Conservation (phyloP, 371 early-diverging fungal genomes). For the Mucor ambiguus region DNA sequence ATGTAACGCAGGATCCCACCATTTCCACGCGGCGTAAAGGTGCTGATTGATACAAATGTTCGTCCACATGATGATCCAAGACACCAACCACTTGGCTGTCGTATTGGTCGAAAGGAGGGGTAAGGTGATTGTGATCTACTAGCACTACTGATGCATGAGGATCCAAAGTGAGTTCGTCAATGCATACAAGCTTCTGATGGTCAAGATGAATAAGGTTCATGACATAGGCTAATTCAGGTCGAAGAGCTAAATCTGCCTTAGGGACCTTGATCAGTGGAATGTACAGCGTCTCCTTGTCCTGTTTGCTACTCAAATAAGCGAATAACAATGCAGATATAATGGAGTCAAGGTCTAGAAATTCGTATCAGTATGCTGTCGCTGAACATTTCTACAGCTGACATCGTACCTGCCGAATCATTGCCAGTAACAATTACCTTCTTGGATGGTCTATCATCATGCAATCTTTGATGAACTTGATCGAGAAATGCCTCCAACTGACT, state of each 20-base stretch:
- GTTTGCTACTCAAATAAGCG: constrained; percentile 46
- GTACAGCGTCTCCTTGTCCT: constrained; percentile 20
- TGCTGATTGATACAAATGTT: constrained; percentile 41
- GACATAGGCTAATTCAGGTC: constrained; percentile 65
- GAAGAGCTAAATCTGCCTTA: constrained; percentile 59
- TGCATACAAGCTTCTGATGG: constrained; percentile 27
- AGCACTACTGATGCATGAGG: constrained; percentile 33
- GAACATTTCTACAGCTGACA: not conserved
- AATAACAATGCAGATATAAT: constrained; percentile 62
- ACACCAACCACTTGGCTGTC: constrained; percentile 56
- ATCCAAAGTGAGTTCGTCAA: constrained; percentile 23
- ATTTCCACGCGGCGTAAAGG: constrained; percentile 51
- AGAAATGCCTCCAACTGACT: not conserved
- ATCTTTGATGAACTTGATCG: constrained; percentile 3
- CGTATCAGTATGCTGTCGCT: too few species aligned
- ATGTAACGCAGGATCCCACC: constrained; percentile 68
- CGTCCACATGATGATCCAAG: constrained; percentile 80
- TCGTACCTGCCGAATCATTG: constrained; percentile 72
- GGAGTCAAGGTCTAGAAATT: constrained; percentile 67
- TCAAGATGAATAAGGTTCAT: constrained; percentile 33
- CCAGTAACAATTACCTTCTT: constrained; percentile 56
- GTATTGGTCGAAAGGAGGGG: constrained; percentile 39
- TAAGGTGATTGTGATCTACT: constrained; percentile 67
- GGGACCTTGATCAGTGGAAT: constrained; percentile 68
- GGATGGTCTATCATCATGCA: not conserved